phyloP scores from a whole-genome alignment of 2,329 filamentous ascomycete genomes.

The Trichoderma polysporum region DNA sequence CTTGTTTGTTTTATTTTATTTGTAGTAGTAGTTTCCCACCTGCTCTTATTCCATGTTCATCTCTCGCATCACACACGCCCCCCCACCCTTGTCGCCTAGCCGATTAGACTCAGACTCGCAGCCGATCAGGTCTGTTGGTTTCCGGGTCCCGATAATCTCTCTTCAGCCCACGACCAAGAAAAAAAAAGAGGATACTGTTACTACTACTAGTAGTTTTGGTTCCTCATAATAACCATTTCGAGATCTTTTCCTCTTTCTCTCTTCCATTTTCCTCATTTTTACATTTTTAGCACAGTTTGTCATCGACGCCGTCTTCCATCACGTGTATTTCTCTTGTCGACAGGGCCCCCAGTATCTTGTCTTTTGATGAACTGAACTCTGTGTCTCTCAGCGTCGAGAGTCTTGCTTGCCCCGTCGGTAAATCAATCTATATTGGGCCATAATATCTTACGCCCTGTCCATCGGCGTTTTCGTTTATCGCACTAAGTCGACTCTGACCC shows the following conservation, averaged over 20 bases:
- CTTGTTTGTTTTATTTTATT: background rate
- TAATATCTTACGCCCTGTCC: background rate
- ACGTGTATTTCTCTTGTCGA: background rate
- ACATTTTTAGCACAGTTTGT: background rate
- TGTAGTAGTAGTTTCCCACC: background rate
- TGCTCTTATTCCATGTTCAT: slow-evolving; percentile 9
- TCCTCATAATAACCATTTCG: background rate
- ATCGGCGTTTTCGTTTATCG: background rate
- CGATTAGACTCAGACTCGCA: slow-evolving; percentile 21
- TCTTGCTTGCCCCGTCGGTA: background rate
- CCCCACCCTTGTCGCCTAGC: slow-evolving; percentile 16
- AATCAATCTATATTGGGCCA: slow-evolving; percentile 6
- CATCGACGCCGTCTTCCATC: slow-evolving; percentile 3
- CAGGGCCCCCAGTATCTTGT: background rate
- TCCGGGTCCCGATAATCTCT: slow-evolving; percentile 19
- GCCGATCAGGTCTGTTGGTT: slow-evolving; percentile 18
- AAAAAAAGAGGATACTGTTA: background rate
- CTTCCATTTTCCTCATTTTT: background rate
- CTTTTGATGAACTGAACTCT: background rate
- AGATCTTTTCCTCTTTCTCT: background rate
- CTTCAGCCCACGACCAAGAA: slow-evolving; percentile 7
- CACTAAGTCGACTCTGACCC: background rate
- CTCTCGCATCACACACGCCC: slow-evolving; percentile 8
- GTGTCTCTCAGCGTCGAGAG: background rate
- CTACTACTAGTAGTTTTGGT: background rate